These are phyloP conservation scores for Aspergillus melleus DNA, from an alignment of 2,329 filamentous ascomycete species.

Conservation along the genomic window DNA sequence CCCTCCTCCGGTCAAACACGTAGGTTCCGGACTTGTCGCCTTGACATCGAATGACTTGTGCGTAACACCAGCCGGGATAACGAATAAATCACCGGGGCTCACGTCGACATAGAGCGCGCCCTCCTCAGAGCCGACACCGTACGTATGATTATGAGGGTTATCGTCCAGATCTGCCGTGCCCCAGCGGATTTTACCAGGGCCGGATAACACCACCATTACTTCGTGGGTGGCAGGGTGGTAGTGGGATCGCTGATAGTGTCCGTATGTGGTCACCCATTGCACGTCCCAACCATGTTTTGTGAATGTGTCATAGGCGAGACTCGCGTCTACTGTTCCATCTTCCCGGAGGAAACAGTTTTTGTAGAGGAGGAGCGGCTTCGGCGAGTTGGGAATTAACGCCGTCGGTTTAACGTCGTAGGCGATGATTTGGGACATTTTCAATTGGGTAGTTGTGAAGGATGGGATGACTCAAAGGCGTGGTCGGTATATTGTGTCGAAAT, in stretches of 20 bases:
- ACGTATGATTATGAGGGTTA: constrained; percentile 12
- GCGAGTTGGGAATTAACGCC: constrained; percentile 53
- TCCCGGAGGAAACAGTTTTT: constrained; percentile 38
- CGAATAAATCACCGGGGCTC: constrained; percentile 57
- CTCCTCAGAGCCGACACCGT: constrained; percentile 36
- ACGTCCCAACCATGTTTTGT: constrained; percentile 52
- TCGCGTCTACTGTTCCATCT: constrained; percentile 15
- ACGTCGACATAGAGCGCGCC: constrained; percentile 54
- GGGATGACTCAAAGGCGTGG: too few relatives aligned
- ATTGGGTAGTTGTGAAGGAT: too few relatives aligned
- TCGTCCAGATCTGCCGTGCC: constrained; percentile 51
- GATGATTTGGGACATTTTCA: background rate
- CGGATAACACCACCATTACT: constrained; percentile 58
- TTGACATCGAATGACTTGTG: constrained; percentile 53
- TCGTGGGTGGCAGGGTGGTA: constrained; percentile 60
- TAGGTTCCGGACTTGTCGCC: constrained; percentile 35
- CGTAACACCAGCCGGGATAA: constrained; percentile 57
- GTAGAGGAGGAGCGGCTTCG: constrained; percentile 56
- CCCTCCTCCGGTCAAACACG: constrained; percentile 41
- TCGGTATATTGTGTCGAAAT: too few relatives aligned
- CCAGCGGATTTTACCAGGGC: constrained; percentile 55
- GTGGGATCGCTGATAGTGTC: constrained; percentile 55
- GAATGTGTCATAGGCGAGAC: constrained; percentile 47
- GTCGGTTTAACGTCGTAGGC: constrained; percentile 43
- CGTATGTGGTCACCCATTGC: constrained; percentile 61